phyloP scores from a whole-genome alignment of 257 asterid genomes.

The Osmanthus fragrans region DNA sequence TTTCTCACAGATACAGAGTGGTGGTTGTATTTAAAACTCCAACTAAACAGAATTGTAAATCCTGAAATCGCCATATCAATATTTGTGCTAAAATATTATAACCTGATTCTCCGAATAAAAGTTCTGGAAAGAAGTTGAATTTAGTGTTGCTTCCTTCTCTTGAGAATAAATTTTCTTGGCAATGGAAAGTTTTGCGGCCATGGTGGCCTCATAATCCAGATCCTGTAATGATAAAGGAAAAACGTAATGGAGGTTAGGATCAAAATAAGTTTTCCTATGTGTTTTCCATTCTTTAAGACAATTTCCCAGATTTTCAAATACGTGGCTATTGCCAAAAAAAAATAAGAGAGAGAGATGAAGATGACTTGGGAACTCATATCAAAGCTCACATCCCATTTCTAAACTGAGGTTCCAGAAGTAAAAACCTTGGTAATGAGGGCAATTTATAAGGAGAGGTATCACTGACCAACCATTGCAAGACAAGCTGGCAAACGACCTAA shows the following conservation, averaged over 20 bases:
- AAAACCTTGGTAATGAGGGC: neutral
- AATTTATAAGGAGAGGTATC: neutral
- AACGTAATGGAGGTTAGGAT: neutral
- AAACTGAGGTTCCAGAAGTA: neutral
- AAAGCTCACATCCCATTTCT: neutral
- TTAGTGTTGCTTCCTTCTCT: slow-evolving; percentile 72
- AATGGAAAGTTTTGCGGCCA: slow-evolving; percentile 82
- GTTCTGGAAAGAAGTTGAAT: slow-evolving; percentile 60
- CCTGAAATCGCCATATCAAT: neutral
- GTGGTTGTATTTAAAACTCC: neutral
- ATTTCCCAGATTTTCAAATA: neutral
- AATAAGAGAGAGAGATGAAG: neutral
- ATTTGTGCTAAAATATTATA: slow-evolving; percentile 10
- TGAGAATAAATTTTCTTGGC: slow-evolving; percentile 71
- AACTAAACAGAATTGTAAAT: neutral
- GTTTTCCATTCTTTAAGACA: neutral
- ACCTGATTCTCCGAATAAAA: slow-evolving; percentile 90
- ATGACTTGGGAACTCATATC: neutral
- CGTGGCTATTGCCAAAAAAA: neutral
- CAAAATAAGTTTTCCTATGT: slow-evolving; percentile 1
- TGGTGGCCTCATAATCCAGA: slow-evolving; percentile 87
- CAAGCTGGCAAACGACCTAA: neutral
- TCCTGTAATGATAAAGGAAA: slow-evolving; percentile 44
- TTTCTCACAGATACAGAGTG: neutral
- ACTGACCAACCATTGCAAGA: neutral